Evolutionary conservation across 805 yeast species (phyloP).

Genomic region (Candida oleophila): DNA sequence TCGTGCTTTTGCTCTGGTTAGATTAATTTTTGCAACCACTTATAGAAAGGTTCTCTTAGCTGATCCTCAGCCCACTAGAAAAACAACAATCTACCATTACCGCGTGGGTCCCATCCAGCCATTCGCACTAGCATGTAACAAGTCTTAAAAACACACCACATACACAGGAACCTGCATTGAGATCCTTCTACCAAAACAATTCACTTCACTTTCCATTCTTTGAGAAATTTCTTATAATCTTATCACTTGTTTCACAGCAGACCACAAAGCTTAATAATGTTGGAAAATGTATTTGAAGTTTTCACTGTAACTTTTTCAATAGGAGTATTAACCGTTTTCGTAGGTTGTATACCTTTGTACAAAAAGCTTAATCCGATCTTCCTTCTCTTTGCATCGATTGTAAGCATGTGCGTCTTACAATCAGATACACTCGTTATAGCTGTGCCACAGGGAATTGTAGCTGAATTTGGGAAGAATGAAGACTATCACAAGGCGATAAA

Average conservation of each 20-base stretch:
- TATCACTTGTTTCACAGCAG: background rate
- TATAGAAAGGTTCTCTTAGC: too few relatives aligned
- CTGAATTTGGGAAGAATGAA: slow-evolving; percentile 23
- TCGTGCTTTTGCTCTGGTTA: too few relatives aligned
- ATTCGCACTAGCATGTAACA: too few relatives aligned
- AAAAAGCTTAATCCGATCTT: slow-evolving; percentile 12
- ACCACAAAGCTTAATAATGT: background rate
- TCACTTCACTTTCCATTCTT: background rate
- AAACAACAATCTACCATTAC: too few relatives aligned
- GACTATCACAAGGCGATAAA: slow-evolving; percentile 38
- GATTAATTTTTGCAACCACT: too few relatives aligned
- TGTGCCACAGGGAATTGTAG: slow-evolving; percentile 65
- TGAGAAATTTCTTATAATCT: too few relatives aligned
- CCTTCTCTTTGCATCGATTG: slow-evolving; percentile 36
- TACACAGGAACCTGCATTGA: background rate
- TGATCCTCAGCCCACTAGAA: too few relatives aligned
- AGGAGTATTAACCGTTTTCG: background rate
- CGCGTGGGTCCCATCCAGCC: too few relatives aligned
- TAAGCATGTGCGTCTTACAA: slow-evolving; percentile 60
- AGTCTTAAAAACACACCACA: background rate
- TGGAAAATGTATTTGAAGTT: background rate
- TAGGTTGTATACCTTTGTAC: background rate
- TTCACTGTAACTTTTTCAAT: background rate
- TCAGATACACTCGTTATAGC: slow-evolving; percentile 60
- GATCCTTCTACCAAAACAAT: background rate